These are phyloP conservation scores for Westerdykella aurantiaca DNA, from an alignment of 2,329 filamentous ascomycete species.

Conservation along the genomic window DNA sequence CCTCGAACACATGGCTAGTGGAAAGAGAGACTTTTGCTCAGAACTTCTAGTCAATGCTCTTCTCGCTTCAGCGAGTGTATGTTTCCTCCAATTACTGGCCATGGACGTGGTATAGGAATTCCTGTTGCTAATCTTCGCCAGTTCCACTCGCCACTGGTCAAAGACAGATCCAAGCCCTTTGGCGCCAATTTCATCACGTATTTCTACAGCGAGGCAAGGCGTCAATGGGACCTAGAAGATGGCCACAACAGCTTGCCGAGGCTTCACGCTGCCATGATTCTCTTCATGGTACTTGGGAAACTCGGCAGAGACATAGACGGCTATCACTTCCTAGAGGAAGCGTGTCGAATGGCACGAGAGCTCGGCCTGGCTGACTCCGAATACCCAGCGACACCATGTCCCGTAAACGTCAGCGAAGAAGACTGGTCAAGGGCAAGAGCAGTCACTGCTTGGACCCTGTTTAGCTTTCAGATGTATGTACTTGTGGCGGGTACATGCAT, in stretches of 20 bases:
- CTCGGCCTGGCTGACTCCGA: constrained; percentile 18
- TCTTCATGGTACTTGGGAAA: constrained; percentile 27
- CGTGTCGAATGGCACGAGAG: constrained; percentile 18
- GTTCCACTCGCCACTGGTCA: constrained; percentile 22
- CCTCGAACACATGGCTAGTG: constrained; percentile 23
- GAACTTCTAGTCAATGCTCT: constrained; percentile 26
- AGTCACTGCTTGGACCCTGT: constrained; percentile 23
- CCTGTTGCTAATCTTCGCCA: constrained; percentile 1
- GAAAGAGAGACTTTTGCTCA: constrained; percentile 24
- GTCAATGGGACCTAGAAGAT: constrained; percentile 24
- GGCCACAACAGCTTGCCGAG: constrained; percentile 18
- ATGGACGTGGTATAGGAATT: background rate
- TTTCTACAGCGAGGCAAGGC: constrained; percentile 26
- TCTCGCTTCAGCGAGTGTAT: constrained; percentile 25
- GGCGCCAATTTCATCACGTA: constrained; percentile 19
- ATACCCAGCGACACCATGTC: constrained; percentile 6
- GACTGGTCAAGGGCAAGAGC: constrained; percentile 20
- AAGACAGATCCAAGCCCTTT: constrained; percentile 25
- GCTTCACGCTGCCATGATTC: constrained; percentile 22
- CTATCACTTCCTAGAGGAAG: constrained; percentile 22
- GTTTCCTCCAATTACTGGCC: background rate
- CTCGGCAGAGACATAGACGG: constrained; percentile 28
- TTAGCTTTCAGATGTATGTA: constrained; percentile 20
- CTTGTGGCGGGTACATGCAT: background rate
- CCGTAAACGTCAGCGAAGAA: constrained; percentile 9